These are phyloP conservation scores for Nothophoma quercina DNA, from an alignment of 2,329 filamentous ascomycete genomes.

Conservation along the genomic window DNA sequence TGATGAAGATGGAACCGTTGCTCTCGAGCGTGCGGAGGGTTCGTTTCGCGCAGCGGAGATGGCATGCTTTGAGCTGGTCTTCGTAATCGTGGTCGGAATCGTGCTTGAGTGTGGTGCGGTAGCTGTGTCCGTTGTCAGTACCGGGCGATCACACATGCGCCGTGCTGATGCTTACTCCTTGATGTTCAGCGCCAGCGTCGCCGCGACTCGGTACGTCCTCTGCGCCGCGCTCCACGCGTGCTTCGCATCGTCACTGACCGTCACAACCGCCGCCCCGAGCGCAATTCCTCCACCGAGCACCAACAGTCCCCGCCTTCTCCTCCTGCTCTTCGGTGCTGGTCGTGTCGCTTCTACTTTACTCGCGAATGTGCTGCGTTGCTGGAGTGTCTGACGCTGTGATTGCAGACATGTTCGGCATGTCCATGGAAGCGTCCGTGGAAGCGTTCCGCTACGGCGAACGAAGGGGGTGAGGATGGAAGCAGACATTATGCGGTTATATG, in stretches of 20 bases:
- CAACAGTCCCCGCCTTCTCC: slow-evolving; percentile 36
- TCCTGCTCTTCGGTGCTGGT: slow-evolving; percentile 23
- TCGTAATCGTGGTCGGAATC: slow-evolving; percentile 70
- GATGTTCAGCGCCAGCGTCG: slow-evolving; percentile 79
- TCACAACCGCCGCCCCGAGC: slow-evolving; percentile 55
- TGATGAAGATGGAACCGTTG: slow-evolving; percentile 98
- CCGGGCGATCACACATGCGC: background rate
- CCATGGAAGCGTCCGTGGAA: slow-evolving; percentile 45
- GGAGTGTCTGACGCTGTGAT: slow-evolving; percentile 30
- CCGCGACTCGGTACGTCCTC: slow-evolving; percentile 79
- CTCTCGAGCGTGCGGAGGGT: slow-evolving; percentile 88
- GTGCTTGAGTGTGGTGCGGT: slow-evolving; percentile 81
- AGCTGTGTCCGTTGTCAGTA: slow-evolving; percentile 63
- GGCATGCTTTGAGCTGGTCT: slow-evolving; percentile 79
- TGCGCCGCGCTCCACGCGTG: slow-evolving; percentile 77
- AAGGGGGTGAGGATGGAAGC: slow-evolving; percentile 33
- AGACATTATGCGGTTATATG: slow-evolving; percentile 37
- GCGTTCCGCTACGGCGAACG: slow-evolving; percentile 22
- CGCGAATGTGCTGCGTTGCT: slow-evolving; percentile 24
- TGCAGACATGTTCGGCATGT: slow-evolving; percentile 47
- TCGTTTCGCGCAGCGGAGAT: slow-evolving; percentile 89
- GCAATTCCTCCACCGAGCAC: slow-evolving; percentile 36
- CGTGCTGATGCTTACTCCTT: slow-evolving; percentile 73
- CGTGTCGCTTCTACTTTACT: slow-evolving; percentile 14
- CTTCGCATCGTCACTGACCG: slow-evolving; percentile 72